These are phyloP conservation scores for Sporothrix inflata DNA, from an alignment of 2,329 filamentous ascomycete genomes.

Conservation along the genomic window DNA sequence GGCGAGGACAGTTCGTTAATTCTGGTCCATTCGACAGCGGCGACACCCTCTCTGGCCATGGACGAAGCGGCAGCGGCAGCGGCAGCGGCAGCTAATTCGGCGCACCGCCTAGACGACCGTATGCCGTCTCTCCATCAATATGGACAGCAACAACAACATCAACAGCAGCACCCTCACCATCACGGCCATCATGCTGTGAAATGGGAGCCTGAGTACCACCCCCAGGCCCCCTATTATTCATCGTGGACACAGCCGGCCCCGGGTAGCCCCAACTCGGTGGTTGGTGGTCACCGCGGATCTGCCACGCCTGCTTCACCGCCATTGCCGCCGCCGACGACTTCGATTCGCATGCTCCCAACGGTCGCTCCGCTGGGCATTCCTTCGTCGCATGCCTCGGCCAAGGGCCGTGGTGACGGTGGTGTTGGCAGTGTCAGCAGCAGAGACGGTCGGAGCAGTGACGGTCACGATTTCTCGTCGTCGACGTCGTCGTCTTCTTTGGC, in stretches of 20 bases:
- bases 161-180: neutral
- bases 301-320: neutral
- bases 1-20: neutral
- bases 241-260: conserved; percentile 2
- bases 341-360: neutral
- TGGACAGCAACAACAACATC: neutral
- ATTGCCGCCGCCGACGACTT: neutral
- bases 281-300: neutral
- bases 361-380: conserved; percentile 21
- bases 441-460: conserved; percentile 14
- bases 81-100: neutral
- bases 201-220: conserved; percentile 21
- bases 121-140: neutral
- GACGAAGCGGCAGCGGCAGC: neutral
- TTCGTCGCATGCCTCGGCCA: neutral
- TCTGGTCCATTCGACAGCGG: neutral
- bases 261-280: neutral
- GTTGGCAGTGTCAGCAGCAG: neutral
- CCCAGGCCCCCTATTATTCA: conserved; percentile 4
- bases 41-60: neutral
- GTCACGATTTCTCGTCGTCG: conserved; percentile 24
- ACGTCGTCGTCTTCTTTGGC: conserved; percentile 15
- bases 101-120: neutral
- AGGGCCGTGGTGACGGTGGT: conserved; percentile 3
- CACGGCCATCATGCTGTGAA: neutral